These are phyloP conservation scores for Colletotrichum acutatum DNA, from an alignment of 2,329 filamentous ascomycete genomes.

Conservation along the genomic window DNA sequence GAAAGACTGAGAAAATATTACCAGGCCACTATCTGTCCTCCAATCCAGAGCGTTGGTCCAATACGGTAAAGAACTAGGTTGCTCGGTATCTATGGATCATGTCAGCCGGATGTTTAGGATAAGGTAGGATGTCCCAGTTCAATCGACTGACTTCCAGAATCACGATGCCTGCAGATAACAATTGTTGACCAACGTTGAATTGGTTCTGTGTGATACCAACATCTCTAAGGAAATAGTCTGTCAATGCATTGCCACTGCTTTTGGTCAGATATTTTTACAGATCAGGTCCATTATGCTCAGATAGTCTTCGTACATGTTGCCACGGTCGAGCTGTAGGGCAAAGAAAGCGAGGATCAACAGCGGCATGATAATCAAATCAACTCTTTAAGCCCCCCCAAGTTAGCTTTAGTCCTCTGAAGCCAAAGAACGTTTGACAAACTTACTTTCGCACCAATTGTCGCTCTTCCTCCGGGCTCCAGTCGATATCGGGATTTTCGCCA, in stretches of 20 bases:
- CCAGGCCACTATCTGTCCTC: constrained; percentile 55
- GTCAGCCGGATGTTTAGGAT: not conserved
- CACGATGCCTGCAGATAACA: constrained; percentile 61
- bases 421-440: not conserved
- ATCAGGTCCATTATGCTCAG: no score
- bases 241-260: constrained; percentile 33
- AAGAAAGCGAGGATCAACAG: constrained; percentile 58
- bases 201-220: constrained; percentile 61
- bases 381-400: constrained; percentile 43
- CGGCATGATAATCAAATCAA: constrained; percentile 57
- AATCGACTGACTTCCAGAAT: constrained; percentile 46
- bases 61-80: constrained; percentile 59
- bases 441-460: constrained; percentile 43
- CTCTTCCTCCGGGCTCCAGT: constrained; percentile 44
- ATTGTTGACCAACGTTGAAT: constrained; percentile 62
- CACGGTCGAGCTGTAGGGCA: constrained; percentile 51
- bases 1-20: constrained; percentile 37
- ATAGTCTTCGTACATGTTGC: constrained; percentile 45
- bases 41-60: constrained; percentile 59
- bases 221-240: constrained; percentile 55
- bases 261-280: not conserved
- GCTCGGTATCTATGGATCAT: constrained; percentile 50
- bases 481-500: constrained; percentile 10
- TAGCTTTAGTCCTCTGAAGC: not conserved
- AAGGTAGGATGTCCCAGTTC: not conserved